Evolutionary conservation across 257 asterid species (phyloP).

Genomic region (Linaria vulgaris): DNA sequence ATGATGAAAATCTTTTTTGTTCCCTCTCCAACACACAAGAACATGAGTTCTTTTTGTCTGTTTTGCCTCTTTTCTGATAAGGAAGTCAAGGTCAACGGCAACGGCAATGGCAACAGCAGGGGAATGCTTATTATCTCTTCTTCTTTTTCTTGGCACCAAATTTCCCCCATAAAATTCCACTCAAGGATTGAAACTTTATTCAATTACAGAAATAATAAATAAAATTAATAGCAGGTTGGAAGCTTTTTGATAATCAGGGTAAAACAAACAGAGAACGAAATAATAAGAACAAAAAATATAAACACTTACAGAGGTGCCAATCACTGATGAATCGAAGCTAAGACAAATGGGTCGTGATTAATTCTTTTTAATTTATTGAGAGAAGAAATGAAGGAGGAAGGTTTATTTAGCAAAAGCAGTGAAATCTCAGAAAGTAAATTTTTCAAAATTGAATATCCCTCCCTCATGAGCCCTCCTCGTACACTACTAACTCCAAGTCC

Average conservation of each 20-base stretch:
- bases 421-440: conserved; percentile 32
- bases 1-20: no score
- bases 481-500: neutral
- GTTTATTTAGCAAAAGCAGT: neutral
- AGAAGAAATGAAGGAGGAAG: neutral
- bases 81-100: conserved; percentile 54
- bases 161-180: conserved; percentile 67
- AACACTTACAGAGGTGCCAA: conserved; percentile 39
- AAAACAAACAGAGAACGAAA: conserved; percentile 11
- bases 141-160: conserved; percentile 89
- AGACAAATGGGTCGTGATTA: neutral
- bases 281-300: neutral
- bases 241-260: neutral
- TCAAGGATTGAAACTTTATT: conserved; percentile 34
- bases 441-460: neutral
- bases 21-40: no score
- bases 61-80: no score
- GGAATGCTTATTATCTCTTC: conserved; percentile 32
- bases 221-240: conserved; percentile 12
- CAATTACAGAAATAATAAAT: neutral
- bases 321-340: conserved; percentile 9
- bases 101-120: conserved; percentile 64
- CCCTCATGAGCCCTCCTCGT: conserved; percentile 17
- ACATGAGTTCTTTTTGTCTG: no score
- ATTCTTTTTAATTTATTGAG: neutral